Base-by-base conservation (phyloP, 108 stramenopile genomes). In the Skeletonema potamos region DNA sequence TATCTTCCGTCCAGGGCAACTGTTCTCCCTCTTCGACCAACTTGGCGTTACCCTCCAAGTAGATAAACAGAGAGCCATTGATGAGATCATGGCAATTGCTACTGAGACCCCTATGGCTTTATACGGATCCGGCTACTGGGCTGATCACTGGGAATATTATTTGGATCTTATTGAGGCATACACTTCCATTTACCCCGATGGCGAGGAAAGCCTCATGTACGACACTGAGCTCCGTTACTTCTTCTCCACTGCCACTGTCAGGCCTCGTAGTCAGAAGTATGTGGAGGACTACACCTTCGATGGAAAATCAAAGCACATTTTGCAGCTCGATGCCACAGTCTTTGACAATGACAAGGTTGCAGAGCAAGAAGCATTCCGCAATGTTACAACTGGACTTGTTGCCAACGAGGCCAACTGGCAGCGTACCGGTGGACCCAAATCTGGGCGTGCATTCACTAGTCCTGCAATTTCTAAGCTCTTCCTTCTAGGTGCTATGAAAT, bases 61-160 rank as follows among this genome's bases (percentile, higher is more conserved):
- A 0, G 67, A 68, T 65, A 88, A 92, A 30, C 71, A 87, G 37
- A 65, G 69, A 9, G 90, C 91, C 54, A 78, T 93, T 41, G 85
- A 96, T 51, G 76, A 86, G 12, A 85, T 96, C 57, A 44, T 93
- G 48, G 83, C 85, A 2, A 78, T 81, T 39, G 68, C 89, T 9
- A 82, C 85, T 13, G 89, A 89, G 56, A 86, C 81, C 57, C 81
- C 89, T 67, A 90, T 91, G 89, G 96, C 92, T 41, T 68, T 81
- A 1, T 95, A 72, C 59, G 93, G 92, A 33, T 70, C 74, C 30
- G 97, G 97, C 13, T 98, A 93, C 84, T 96, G 94, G 96, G 85
- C 82, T 9, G 92, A 92, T 83, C 92, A 92, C 68, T 92, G 92
- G 92, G 92, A 94, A 61, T 98, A 98, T 81, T 93, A 96, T 79